Evolutionary conservation across 2,329 filamentous ascomycete genomes (phyloP), one percentile per base, ranked within the genome.

Genomic region (Acrocalymma vagum): DNA sequence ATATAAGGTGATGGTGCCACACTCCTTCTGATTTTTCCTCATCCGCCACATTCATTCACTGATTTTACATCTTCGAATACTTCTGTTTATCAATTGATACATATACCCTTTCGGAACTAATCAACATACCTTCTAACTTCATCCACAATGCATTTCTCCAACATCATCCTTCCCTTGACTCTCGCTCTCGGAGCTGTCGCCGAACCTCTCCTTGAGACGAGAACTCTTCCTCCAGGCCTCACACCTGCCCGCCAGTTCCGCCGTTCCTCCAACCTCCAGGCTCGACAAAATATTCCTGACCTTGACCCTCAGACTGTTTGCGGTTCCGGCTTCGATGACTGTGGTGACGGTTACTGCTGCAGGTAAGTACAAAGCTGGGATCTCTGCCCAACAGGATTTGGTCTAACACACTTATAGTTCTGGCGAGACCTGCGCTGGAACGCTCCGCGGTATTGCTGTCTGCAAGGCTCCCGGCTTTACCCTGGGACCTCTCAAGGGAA

Each of bases 271-370:
- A 21, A 22, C 16, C 27, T 34, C 14, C 17, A 15, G n/a, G 7
- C 24, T 9, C 31, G 28, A 27, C 14, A 18, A 6, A 27, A 38
- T 26, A 18, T 33, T 5, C 20, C 22, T 3, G 42, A 45, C 17
- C 17, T 38, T 9, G 34, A 43, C 26, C 48, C 48, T 14, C 17
- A 29, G 9, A 2, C 38, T 10, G 15, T 38, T 16, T 50, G 46
- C 22, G 46, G 46, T 11, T 14, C 26, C 20, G 28, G 35, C 30
- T 47, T 30, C 33, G 30, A 36, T 10, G 46, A 43, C 27, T 50
- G 46, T 20, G 29, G 32, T 15, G 27, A 46, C 18, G 46, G 46
- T 9, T 46, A 25, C 24, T 50, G 45, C 29, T 45, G 45, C 41
- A 21, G 11, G 40, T 43, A 27, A 27, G 40, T 27, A 15, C n/a